A percentile compares a stretch with the other conserved stretches of the same genome.
phyloP scores from a whole-genome alignment of 805 yeast genomes.

The Metschnikowia sp. region DNA sequence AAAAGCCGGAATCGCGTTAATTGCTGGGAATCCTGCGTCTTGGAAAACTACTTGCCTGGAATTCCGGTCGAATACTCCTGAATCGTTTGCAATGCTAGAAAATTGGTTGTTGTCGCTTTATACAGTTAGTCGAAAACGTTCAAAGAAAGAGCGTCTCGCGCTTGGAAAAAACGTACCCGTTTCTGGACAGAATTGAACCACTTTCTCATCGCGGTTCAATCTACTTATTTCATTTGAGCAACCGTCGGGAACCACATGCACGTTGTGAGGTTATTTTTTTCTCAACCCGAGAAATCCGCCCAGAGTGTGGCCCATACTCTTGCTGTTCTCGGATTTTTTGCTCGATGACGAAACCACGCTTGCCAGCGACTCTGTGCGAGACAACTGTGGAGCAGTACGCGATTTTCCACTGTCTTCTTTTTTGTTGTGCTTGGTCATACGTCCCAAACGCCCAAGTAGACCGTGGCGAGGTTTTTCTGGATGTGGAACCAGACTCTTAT shows the following conservation, averaged over 20 bases:
- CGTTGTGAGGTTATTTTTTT: slow-evolving; percentile 3
- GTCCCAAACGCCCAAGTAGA: slow-evolving; percentile 20
- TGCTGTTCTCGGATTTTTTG: slow-evolving; percentile 14
- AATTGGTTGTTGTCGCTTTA: too few relatives aligned
- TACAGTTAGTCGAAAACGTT: too few relatives aligned
- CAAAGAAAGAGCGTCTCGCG: too few relatives aligned
- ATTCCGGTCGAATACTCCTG: too few relatives aligned
- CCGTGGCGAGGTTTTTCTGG: slow-evolving; percentile 2
- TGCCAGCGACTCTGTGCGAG: slow-evolving; percentile 16
- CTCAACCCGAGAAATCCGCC: slow-evolving; percentile 8
- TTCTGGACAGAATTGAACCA: too few relatives aligned
- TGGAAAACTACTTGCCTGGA: too few relatives aligned
- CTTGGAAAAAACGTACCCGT: too few relatives aligned
- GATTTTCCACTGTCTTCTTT: slow-evolving; percentile 6
- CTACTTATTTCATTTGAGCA: background rate
- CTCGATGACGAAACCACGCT: slow-evolving; percentile 23
- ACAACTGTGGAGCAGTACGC: slow-evolving; percentile 4
- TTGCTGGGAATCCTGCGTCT: too few relatives aligned
- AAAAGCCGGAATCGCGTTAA: too few relatives aligned
- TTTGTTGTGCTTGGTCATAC: slow-evolving; percentile 13
- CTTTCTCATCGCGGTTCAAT: too few relatives aligned
- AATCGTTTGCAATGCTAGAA: too few relatives aligned
- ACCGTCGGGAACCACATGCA: background rate
- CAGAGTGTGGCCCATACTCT: slow-evolving; percentile 1
- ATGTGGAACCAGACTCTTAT: background rate